Evolutionary conservation across 176 grass and related monocot genomes (phyloP).

Genomic region (Aegilops sharonensis): DNA sequence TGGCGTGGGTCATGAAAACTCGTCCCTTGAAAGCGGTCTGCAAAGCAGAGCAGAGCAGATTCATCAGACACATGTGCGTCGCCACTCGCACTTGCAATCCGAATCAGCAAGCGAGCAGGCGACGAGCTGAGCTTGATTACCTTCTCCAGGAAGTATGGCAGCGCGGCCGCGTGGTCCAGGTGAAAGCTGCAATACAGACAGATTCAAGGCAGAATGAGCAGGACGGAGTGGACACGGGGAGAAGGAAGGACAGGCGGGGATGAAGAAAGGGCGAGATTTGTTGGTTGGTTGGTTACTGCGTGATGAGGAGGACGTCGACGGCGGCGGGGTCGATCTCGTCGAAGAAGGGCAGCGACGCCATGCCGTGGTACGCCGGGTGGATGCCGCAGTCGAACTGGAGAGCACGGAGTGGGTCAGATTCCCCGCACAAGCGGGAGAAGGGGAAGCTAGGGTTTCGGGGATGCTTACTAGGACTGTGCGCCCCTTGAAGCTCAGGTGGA

Average conservation of each 20-base stretch:
- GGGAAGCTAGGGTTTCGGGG: background rate
- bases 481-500: too few species aligned
- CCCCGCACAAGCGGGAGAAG: background rate
- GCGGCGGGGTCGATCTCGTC: conserved; percentile 91
- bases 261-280: background rate
- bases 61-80: too few species aligned
- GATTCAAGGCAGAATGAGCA: background rate
- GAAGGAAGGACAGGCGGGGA: background rate
- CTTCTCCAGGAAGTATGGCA: conserved; percentile 95
- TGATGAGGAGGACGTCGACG: conserved; percentile 91
- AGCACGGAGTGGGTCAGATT: too few species aligned
- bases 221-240: background rate
- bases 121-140: conserved; percentile 10
- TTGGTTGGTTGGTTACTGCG: conserved; percentile 53
- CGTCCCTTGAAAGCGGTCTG: conserved; percentile 90
- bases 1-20: conserved; percentile 96
- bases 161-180: conserved; percentile 88
- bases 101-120: background rate
- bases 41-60: background rate
- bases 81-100: too few species aligned
- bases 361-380: conserved; percentile 83
- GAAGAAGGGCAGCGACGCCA: conserved; percentile 89
- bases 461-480: too few species aligned
- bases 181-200: conserved; percentile 64
- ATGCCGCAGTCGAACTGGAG: conserved; percentile 50